Evolutionary conservation across 2,329 filamentous ascomycete species (phyloP), one percentile per base, ranked within the genome.

Genomic region (Colletotrichum ledebouriae): DNA sequence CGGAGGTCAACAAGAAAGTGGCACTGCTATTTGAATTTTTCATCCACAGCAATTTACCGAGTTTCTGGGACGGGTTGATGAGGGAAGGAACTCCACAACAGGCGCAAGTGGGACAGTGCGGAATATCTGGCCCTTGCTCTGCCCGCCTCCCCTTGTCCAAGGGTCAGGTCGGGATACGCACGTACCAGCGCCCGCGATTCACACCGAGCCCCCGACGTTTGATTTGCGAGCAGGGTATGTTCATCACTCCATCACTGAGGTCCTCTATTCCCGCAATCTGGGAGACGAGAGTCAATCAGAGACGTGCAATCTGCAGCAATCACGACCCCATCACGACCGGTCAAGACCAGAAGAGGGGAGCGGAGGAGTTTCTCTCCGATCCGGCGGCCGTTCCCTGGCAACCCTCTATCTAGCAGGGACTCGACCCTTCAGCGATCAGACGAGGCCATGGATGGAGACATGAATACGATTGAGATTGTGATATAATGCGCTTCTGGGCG

Each of bases 21-120:
- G 29, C 49, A 42, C 42, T 59, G 49, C 56, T 22, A 37, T 37
- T 56, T 56, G n/a, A 42, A 42, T n/a, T 42, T 7, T 20, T 20
- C 44, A 20, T 13, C 49, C 62, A 59, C 55, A 53, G 41, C 49
- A 55, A 69, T 69, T 69, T 69, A 69, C 66, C 66, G 66, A 57
- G 17, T 66, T 44, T 42, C 50, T 44, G 66, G 66, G 42, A 69
- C 66, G 22, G 29, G 47, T 66, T 69, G 55, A 60, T 66, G 66
- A 69, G 4, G 4, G 4, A 22, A 4, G 22, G 22, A 22, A 22
- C 22, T 22, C 22, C 22, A 17, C 17, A 17, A 17, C 17, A 17
- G 17, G 17, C 17, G 17, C 17, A 17, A 17, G 17, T 17, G 17
- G 53, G 55, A 63, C 53, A 42, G 46, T 47, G 52, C 56, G 61